Conservation (phyloP, 2,329 filamentous ascomycete genomes). For the Didymella sp. region DNA sequence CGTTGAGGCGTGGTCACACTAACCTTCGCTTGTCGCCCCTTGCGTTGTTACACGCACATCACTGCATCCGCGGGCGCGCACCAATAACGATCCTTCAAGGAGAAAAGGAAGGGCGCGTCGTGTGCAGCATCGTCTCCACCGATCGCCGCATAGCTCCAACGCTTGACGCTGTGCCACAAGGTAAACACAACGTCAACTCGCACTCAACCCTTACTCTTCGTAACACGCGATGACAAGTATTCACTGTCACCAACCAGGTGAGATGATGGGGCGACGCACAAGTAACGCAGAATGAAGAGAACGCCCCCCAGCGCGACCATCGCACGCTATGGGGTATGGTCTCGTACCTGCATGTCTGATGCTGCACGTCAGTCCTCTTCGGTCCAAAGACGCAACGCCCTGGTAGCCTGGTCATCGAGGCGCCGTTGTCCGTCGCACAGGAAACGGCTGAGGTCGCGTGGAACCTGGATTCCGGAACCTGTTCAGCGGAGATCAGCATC, state of each 20-base stretch:
- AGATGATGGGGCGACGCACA: neutral
- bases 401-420: neutral
- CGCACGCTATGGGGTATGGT: neutral
- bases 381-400: conserved; percentile 1
- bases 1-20: conserved; percentile 4
- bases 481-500: conserved; percentile 3
- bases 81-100: conserved; percentile 1
- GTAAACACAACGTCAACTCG: conserved; percentile 16
- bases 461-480: conserved; percentile 6
- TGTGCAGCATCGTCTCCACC: conserved; percentile 11
- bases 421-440: conserved; percentile 15
- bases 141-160: conserved; percentile 12
- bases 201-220: conserved; percentile 9
- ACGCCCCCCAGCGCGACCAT: neutral
- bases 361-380: conserved; percentile 12
- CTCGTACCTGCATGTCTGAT: conserved; percentile 12
- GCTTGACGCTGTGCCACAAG: conserved; percentile 13
- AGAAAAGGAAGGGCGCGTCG: conserved; percentile 1
- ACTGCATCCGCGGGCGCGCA: conserved; percentile 7
- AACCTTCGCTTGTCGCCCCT: conserved; percentile 13
- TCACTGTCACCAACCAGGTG: neutral
- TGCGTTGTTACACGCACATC: conserved; percentile 17
- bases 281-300: neutral
- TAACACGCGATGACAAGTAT: conserved; percentile 6
- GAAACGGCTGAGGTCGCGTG: conserved; percentile 4